phyloP scores from a whole-genome alignment of 805 yeast species.

The Zygosaccharomyces lentus region DNA sequence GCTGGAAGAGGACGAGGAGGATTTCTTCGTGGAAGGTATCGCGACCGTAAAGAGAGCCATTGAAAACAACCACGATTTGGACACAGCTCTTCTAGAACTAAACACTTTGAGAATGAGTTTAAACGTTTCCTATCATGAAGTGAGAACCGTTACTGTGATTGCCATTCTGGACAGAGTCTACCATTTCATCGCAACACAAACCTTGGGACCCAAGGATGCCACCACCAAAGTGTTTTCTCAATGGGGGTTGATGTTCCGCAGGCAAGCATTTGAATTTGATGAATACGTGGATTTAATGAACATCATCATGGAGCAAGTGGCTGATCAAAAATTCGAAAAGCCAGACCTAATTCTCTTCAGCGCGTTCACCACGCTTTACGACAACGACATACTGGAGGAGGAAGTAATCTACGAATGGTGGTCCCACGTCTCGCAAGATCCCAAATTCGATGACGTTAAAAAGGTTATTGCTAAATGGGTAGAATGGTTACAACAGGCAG shows the following conservation, averaged over 20 bases:
- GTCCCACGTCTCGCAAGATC: conserved; percentile 42
- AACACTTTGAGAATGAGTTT: conserved; percentile 96
- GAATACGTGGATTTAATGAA: conserved; percentile 73
- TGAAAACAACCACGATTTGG: conserved; percentile 87
- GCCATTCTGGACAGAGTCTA: conserved; percentile 68
- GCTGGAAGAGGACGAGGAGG: conserved; percentile 59
- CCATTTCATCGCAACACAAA: conserved; percentile 72
- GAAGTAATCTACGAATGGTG: conserved; percentile 82
- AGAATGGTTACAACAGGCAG: conserved; percentile 83
- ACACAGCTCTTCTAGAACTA: conserved; percentile 86
- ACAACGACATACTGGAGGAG: conserved; percentile 77
- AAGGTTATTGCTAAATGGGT: conserved; percentile 66
- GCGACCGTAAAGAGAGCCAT: conserved; percentile 91
- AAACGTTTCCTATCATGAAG: conserved; percentile 94
- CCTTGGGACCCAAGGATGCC: conserved; percentile 73
- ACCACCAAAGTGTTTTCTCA: conserved; percentile 65
- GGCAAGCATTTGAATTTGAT: conserved; percentile 77
- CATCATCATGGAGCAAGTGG: conserved; percentile 37
- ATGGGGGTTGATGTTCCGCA: conserved; percentile 77
- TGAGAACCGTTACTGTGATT: conserved; percentile 70
- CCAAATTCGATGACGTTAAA: conserved; percentile 48
- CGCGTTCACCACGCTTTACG: conserved; percentile 62
- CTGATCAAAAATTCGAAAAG: conserved; percentile 31
- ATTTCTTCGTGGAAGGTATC: conserved; percentile 82
- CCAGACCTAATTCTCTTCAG: conserved; percentile 34